Evolutionary conservation across 495 filamentous ascomycete species (phyloP).

Genomic region (Letharia columbiana): DNA sequence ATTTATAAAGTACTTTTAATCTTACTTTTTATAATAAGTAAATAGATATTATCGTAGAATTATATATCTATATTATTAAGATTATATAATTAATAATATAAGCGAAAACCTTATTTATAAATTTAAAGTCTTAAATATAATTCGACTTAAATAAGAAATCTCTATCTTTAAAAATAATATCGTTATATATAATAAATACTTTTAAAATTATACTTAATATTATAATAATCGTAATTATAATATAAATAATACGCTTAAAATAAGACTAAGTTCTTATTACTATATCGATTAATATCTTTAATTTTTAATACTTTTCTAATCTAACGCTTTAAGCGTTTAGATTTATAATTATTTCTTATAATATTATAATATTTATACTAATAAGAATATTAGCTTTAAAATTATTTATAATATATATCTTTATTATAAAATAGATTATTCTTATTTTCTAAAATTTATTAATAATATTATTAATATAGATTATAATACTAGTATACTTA

Average conservation of each 20-base stretch:
- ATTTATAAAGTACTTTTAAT: no score
- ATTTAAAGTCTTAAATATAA: neutral
- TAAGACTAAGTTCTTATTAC: neutral
- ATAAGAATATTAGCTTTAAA: neutral
- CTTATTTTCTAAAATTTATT: neutral
- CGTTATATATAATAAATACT: neutral
- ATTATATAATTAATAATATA: neutral
- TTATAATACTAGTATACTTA: neutral
- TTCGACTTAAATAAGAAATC: neutral
- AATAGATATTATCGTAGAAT: no score
- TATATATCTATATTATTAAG: no score
- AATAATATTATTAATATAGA: neutral
- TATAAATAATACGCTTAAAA: neutral
- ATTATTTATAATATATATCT: neutral
- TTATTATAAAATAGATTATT: neutral
- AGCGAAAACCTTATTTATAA: neutral
- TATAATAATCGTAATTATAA: neutral
- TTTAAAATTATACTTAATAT: neutral
- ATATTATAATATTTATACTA: neutral
- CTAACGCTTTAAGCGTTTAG: neutral
- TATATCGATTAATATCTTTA: neutral
- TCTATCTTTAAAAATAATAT: neutral
- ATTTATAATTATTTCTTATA: neutral
- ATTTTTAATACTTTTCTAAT: neutral
- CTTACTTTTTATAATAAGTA: no score